These are phyloP conservation scores for Nannochloropsis salina DNA, from an alignment of 108 stramenopile genomes.

Conservation along the genomic window DNA sequence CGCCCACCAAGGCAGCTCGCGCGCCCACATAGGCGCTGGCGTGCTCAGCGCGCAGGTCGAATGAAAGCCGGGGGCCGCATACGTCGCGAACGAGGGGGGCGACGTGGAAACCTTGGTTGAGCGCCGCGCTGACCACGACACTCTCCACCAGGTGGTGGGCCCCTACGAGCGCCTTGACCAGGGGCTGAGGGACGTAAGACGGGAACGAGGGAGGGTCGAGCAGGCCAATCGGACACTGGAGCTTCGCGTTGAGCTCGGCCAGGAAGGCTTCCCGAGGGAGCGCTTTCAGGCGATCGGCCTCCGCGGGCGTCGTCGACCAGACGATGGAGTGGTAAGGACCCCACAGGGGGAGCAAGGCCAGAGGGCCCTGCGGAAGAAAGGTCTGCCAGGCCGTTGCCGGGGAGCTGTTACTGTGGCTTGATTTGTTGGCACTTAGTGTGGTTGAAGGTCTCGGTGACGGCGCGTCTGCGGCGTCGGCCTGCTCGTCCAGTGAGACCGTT, in stretches of 20 bases:
- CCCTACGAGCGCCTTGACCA: not conserved
- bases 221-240: not conserved
- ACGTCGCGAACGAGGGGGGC: not conserved
- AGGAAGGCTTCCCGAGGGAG: conserved; percentile 27
- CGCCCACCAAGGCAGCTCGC: conserved; percentile 71
- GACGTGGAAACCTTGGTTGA: not conserved
- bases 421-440: not conserved
- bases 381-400: conserved; percentile 50
- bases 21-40: conserved; percentile 24
- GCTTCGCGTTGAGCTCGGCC: conserved; percentile 25
- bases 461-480: not conserved
- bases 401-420: not conserved
- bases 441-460: not conserved
- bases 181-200: not conserved
- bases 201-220: not conserved
- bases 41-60: conserved; percentile 34
- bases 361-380: conserved; percentile 51
- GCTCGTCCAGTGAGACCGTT: conserved; percentile 26
- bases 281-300: conserved; percentile 31
- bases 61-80: conserved; percentile 25
- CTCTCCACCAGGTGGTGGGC: not conserved
- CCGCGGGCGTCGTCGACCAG: conserved; percentile 43
- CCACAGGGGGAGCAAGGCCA: conserved; percentile 54
- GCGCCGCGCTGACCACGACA: conserved; percentile 2
- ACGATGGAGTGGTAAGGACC: conserved; percentile 40